These are phyloP conservation scores for Tetrapisispora iriomotensis DNA, from an alignment of 805 yeast genomes.

Conservation along the genomic window DNA sequence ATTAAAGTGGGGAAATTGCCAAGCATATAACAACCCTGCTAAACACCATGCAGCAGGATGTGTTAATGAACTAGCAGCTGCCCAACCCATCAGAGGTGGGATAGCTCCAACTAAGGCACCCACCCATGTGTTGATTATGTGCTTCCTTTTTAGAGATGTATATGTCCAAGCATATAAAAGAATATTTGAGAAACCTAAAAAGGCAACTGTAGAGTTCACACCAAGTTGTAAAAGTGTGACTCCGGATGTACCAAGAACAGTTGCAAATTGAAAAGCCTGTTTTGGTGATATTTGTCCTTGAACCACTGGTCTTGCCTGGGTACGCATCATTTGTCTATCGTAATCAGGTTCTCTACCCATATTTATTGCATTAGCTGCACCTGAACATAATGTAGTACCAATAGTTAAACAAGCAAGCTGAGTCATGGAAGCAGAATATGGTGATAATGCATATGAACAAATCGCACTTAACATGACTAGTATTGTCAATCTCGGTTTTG, in stretches of 20 bases:
- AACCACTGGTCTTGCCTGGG: constrained; percentile 84
- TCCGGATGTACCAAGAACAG: constrained; percentile 61
- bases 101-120: constrained; percentile 99
- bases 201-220: constrained; percentile 77
- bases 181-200: constrained; percentile 72
- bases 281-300: constrained; percentile 63
- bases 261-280: constrained; percentile 79
- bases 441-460: constrained; percentile 88
- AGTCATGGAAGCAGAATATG: constrained; percentile 63
- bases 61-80: constrained; percentile 66
- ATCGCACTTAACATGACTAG: constrained; percentile 85
- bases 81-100: constrained; percentile 99
- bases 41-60: constrained; percentile 95
- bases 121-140: constrained; percentile 91
- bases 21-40: constrained; percentile 82
- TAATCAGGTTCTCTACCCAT: constrained; percentile 94
- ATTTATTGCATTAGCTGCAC: constrained; percentile 92
- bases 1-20: constrained; percentile 99
- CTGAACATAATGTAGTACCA: constrained; percentile 84
- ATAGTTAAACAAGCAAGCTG: constrained; percentile 63
- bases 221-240: constrained; percentile 60
- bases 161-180: constrained; percentile 81
- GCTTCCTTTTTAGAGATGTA: constrained; percentile 78
- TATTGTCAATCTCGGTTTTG: constrained; percentile 83
- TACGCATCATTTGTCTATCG: constrained; percentile 80